Base-by-base conservation (phyloP, 2,329 filamentous ascomycete species). In the Monosporascus cannonballus region DNA sequence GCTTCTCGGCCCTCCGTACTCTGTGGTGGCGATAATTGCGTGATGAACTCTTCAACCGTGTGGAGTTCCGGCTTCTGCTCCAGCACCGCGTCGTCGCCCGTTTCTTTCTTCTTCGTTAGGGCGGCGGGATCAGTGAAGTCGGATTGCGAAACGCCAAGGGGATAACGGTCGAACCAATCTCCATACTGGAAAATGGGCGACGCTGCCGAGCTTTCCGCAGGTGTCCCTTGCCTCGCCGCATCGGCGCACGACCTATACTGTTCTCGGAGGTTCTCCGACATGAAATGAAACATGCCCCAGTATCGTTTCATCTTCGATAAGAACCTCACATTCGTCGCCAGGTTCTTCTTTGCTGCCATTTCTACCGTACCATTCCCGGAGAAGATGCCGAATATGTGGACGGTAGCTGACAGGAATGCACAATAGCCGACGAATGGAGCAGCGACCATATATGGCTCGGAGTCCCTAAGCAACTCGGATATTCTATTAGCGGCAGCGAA, bases 241-340 rank as follows among this genome's bases (percentile, higher is more conserved):
- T 96, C 91, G 17, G 91, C 86, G 61, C 91, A 93, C 47, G 85
- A 83, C 49, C 88, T 84, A 67, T 96, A 99, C 56, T 95, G 84
- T 51, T 93, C 88, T 54, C 94, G 91, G 37, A 96, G 79, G 63
- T 93, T 94, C 67, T 97, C 92, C 1, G 90, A 87, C 81, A 97
- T 92, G 73, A 91, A 96, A 67, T 96, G 90, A 66, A 97, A 96
- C 87, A 96, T 96, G 55, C 93, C 94, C 94, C 94, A 99, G 64
- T 94, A 92, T 55, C 89, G 89, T 76, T 96, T 96, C 89, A 97
- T 96, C 70, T 90, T 94, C 51, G 87, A 87, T 45, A 99, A 73
- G 63, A 94, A 97, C 64, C 87, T 89, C 62, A 97, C 87, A 59
- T 96, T 97, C 58, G 86, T 89, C 1, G 88, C 85, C 17, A 96